These are phyloP conservation scores for Coemansia sp. DNA, from an alignment of 192 early-diverging fungal species.

Conservation along the genomic window DNA sequence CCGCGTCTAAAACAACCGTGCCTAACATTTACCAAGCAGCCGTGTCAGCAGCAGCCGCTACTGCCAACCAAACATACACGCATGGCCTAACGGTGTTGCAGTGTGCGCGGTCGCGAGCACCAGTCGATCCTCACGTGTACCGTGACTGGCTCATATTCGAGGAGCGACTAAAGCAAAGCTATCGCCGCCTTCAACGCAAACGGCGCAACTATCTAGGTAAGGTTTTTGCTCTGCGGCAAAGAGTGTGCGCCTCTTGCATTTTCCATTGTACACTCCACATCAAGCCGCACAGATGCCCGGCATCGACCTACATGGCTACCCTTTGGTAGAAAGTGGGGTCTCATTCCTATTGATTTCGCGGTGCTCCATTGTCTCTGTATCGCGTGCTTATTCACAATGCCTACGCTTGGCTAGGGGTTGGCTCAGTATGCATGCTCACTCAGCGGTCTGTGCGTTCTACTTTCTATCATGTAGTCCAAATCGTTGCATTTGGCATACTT, in stretches of 20 bases:
- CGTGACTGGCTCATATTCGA: constrained; percentile 82
- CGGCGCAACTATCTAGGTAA: constrained; percentile 66
- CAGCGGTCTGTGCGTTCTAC: not conserved
- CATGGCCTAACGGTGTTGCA: constrained; percentile 50
- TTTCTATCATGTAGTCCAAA: constrained; percentile 28
- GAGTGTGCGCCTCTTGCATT: not conserved
- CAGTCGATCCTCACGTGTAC: constrained; percentile 59
- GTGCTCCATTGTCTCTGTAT: constrained; percentile 5
- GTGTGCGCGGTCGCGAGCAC: constrained; percentile 39
- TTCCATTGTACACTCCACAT: not conserved
- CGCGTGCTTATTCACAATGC: not conserved
- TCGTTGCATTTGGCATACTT: constrained; percentile 51
- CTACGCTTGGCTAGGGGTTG: not conserved
- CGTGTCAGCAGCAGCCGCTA: constrained; percentile 26
- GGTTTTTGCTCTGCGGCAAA: not conserved
- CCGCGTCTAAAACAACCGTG: constrained; percentile 30
- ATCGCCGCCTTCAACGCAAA: constrained; percentile 64
- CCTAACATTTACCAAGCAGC: constrained; percentile 48
- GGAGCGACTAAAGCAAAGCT: constrained; percentile 76
- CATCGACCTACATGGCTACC: not conserved
- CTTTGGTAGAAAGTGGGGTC: not conserved
- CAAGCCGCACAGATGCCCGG: constrained; percentile 6
- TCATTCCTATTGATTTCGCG: not conserved
- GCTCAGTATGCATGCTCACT: not conserved
- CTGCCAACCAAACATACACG: constrained; percentile 32